These are phyloP conservation scores for Camelina hispida DNA, from an alignment of 345 rosid genomes.

Conservation along the genomic window DNA sequence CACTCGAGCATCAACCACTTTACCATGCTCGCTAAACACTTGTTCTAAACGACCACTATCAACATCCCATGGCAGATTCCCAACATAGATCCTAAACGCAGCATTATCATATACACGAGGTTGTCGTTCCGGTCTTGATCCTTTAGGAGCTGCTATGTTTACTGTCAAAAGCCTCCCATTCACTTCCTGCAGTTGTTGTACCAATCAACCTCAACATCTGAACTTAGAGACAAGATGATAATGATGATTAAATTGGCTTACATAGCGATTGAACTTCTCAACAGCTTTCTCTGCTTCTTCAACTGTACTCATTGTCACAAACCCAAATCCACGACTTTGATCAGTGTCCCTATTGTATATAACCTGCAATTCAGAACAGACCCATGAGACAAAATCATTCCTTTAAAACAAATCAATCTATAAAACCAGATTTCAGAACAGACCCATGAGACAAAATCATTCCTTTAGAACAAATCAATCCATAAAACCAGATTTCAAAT, in stretches of 20 bases:
- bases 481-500: background rate
- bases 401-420: background rate
- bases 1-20: conserved; percentile 69
- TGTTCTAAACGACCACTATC: conserved; percentile 68
- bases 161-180: conserved; percentile 72
- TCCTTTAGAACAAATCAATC: background rate
- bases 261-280: conserved; percentile 58
- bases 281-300: conserved; percentile 80
- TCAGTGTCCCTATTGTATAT: conserved; percentile 75
- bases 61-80: conserved; percentile 75
- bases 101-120: conserved; percentile 53
- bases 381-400: background rate
- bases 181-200: conserved; percentile 45
- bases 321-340: conserved; percentile 83
- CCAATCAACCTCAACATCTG: background rate
- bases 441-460: background rate
- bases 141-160: conserved; percentile 72
- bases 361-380: conserved; percentile 51
- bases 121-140: conserved; percentile 58
- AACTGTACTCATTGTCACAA: conserved; percentile 77
- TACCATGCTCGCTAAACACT: conserved; percentile 75
- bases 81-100: conserved; percentile 62
- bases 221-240: background rate
- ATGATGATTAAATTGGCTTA: conserved; percentile 39
- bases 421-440: background rate